phyloP scores from a whole-genome alignment of 768 basidiomycete genomes.

The Saitozyma sp. region DNA sequence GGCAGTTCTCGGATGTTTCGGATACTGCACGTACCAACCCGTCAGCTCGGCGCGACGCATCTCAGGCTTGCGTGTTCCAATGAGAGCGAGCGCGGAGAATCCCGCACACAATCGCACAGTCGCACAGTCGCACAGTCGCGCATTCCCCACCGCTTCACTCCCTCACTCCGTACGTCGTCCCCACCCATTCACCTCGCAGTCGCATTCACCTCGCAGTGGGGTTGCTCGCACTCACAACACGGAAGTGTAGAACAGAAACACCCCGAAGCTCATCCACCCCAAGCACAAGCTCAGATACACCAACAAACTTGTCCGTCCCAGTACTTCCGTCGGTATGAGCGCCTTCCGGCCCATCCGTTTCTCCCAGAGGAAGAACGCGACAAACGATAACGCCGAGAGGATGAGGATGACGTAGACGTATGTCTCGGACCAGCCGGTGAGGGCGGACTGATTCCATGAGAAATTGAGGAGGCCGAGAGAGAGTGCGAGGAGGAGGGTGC shows the following conservation, averaged over 20 bases:
- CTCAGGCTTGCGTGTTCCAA: no score
- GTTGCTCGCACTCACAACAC: slow-evolving; percentile 18
- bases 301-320: slow-evolving; percentile 20
- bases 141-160: no score
- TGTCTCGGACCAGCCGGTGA: slow-evolving; percentile 29
- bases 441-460: slow-evolving; percentile 35
- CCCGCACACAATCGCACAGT: no score
- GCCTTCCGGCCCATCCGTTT: slow-evolving; percentile 19
- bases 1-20: no score
- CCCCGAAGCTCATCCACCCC: slow-evolving; percentile 24
- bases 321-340: slow-evolving; percentile 28
- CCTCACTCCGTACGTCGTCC: no score
- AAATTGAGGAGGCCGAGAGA: slow-evolving; percentile 41
- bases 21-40: no score
- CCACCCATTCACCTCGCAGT: no score
- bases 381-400: slow-evolving; percentile 16
- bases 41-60: no score
- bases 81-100: no score
- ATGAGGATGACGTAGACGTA: slow-evolving; percentile 33
- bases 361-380: slow-evolving; percentile 27
- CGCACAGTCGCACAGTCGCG: no score
- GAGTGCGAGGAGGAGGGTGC: slow-evolving; percentile 25
- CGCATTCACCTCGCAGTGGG: no score
- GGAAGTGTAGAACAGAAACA: slow-evolving; percentile 26
- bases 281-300: slow-evolving; percentile 20